Evolutionary conservation across 768 basidiomycete genomes (phyloP), one percentile per base, ranked within the genome.

Genomic region (Dictyophora rubrovolvata): DNA sequence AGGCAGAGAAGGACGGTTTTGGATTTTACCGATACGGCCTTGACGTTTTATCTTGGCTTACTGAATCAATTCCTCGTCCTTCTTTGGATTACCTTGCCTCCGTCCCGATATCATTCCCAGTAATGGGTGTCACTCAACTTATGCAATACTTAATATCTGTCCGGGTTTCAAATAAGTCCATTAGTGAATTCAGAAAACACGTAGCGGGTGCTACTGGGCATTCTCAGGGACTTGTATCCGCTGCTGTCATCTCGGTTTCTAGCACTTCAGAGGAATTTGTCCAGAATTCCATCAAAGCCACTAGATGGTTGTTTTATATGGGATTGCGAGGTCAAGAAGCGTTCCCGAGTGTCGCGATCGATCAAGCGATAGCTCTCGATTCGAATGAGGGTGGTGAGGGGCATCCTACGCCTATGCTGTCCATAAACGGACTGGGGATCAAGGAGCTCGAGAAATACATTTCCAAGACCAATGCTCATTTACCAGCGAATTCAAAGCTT

Each of bases 61-160:
- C 82, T 12, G 85, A 87, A 54, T 72, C 79, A 0, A 65, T 70
- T 0, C 75, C 84, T 53, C 87, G 88, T 48, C 96, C 96, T 5
- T 77, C 92, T 1, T 73, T 85, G 51, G 71, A 86, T 3, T 99
- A 98, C 72, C 80, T 97, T 59, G 93, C 92, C 11, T 93, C 93
- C 4, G 82, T 96, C 60, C 94, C 96, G 28, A 72, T 98, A 63
- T 97, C 96, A 0, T 83, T 96, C 67, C 95, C 95, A 34, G 83
- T 99, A 64, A 97, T 99, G 68, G 95, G 94, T 50, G 80, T 98
- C 56, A 95, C 94, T 0, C 96, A 98, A 69, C 87, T 98, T 68
- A 81, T 85, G 8, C 96, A 98, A 68, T 99, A 96, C 70, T 78
- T 96, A 62, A 77, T 87, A 50, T 80, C 86, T 6, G 88, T 87